phyloP scores from a whole-genome alignment of 495 filamentous ascomycete species.

The Viridothelium virens region DNA sequence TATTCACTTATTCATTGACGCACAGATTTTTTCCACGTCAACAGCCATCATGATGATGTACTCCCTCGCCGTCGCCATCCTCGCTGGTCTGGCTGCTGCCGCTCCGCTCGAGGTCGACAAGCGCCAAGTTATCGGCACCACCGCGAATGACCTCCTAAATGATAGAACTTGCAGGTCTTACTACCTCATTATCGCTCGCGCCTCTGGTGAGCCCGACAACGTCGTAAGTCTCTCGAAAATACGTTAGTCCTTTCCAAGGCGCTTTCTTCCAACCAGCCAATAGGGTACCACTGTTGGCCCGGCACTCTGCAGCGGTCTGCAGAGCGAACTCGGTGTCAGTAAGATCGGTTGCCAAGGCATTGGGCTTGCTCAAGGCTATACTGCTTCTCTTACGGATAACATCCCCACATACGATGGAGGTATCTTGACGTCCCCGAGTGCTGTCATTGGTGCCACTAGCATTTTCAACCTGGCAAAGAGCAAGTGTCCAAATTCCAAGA shows the following conservation, averaged over 20 bases:
- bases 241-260: conserved; percentile 7
- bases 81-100: conserved; percentile 5
- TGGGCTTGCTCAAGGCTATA: conserved; percentile 8
- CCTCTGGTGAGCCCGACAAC: conserved; percentile 10
- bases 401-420: conserved; percentile 7
- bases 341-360: conserved; percentile 11
- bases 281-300: conserved; percentile 2
- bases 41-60: conserved; percentile 6
- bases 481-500: conserved; percentile 10
- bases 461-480: conserved; percentile 10
- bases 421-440: conserved; percentile 10
- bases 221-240: conserved; percentile 5
- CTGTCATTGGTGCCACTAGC: background rate
- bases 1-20: conserved; percentile 3
- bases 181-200: conserved; percentile 9
- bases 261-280: conserved; percentile 6
- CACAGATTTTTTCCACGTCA: conserved; percentile 4
- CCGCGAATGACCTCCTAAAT: conserved; percentile 9
- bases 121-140: conserved; percentile 7
- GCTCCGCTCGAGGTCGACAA: background rate
- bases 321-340: background rate
- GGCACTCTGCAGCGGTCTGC: conserved; percentile 6
- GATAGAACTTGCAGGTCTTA: conserved; percentile 5
- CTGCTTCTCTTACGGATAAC: conserved; percentile 7
- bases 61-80: conserved; percentile 8